Percentiles rank a stretch among this genome's conserved stretches.
Conservation (phyloP, 75 land plant species). For the Selaginella moellendorffii region DNA sequence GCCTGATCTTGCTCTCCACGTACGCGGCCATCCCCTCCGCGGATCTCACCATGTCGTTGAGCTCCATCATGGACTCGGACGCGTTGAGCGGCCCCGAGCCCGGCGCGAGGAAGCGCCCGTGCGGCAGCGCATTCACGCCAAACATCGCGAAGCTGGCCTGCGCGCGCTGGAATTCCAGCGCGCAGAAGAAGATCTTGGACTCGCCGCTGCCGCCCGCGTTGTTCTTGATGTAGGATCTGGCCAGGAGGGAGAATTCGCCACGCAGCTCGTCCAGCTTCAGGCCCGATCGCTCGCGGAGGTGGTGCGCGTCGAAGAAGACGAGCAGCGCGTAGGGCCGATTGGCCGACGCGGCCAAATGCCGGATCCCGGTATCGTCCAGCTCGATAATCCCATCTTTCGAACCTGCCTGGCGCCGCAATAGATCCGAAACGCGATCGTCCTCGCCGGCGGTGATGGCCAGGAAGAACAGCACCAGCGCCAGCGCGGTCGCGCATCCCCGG, state of each 20-base stretch:
- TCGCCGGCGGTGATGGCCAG: slow-evolving; percentile 3
- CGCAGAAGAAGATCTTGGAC: slow-evolving; percentile 67
- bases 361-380: slow-evolving; percentile 51
- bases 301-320: slow-evolving; percentile 86
- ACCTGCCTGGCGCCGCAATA: slow-evolving; percentile 15
- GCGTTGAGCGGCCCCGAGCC: slow-evolving; percentile 19
- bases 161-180: slow-evolving; percentile 69
- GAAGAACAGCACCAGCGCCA: background rate
- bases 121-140: slow-evolving; percentile 76
- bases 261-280: slow-evolving; percentile 53
- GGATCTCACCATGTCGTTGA: slow-evolving; percentile 21
- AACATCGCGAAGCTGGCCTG: slow-evolving; percentile 53
- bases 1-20: slow-evolving; percentile 45
- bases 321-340: slow-evolving; percentile 60
- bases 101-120: slow-evolving; percentile 40
- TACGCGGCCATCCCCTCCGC: slow-evolving; percentile 77
- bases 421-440: slow-evolving; percentile 26
- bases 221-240: slow-evolving; percentile 42
- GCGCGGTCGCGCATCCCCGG: background rate
- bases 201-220: slow-evolving; percentile 18
- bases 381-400: slow-evolving; percentile 62
- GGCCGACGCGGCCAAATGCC: slow-evolving; percentile 29
- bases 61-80: slow-evolving; percentile 48
- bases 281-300: slow-evolving; percentile 69
- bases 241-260: slow-evolving; percentile 49